Conservation (phyloP, 208 protist genomes). For the Blechomonas ayalai region DNA sequence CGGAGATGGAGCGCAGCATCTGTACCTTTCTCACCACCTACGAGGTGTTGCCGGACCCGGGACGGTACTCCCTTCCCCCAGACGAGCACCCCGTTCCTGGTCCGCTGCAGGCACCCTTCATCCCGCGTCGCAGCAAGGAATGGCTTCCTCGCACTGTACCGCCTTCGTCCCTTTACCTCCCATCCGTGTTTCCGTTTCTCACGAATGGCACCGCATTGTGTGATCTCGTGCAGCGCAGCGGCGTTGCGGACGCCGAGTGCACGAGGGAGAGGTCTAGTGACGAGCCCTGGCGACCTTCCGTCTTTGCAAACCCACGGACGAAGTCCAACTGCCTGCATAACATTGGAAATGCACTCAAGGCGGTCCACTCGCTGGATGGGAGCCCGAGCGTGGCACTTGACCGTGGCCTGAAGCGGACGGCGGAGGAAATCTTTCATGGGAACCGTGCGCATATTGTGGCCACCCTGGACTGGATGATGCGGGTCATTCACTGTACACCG, state of each 20-base stretch:
- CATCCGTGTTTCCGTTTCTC: conserved; percentile 73
- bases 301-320: conserved; percentile 45
- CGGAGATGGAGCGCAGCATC: conserved; percentile 27
- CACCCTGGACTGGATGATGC: conserved; percentile 28
- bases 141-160: conserved; percentile 10
- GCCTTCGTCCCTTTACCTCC: conserved; percentile 43
- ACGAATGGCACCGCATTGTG: conserved; percentile 63
- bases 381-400: conserved; percentile 2
- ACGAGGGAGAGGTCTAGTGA: neutral
- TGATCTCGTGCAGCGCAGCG: conserved; percentile 24
- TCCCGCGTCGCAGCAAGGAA: conserved; percentile 19
- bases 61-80: conserved; percentile 36
- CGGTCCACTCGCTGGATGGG: conserved; percentile 9
- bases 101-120: conserved; percentile 39
- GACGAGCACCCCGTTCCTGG: conserved; percentile 48
- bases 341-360: conserved; percentile 25
- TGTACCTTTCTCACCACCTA: conserved; percentile 38
- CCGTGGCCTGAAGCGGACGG: conserved; percentile 10
- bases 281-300: neutral
- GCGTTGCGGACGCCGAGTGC: conserved; percentile 1
- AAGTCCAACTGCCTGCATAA: conserved; percentile 43
- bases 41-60: conserved; percentile 44
- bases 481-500: conserved; percentile 5
- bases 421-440: conserved; percentile 28
- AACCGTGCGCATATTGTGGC: conserved; percentile 32